A percentile compares a stretch with the other conserved stretches of the same genome.
Conservation (phyloP, 495 filamentous ascomycete species). For the Annulohypoxylon stygium region DNA sequence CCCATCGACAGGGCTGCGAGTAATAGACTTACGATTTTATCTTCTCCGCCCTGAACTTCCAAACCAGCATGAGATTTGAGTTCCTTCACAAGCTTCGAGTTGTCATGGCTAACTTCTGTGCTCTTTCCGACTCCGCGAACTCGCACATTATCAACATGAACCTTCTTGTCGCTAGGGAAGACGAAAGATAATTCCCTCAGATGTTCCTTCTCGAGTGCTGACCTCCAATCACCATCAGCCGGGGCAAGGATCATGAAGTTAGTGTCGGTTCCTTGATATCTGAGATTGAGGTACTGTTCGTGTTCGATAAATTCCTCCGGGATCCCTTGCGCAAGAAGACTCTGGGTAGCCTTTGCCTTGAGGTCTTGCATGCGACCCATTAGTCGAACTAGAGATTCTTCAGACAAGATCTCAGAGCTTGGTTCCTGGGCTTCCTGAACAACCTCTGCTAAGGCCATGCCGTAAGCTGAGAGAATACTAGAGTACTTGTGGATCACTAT, state of each 20-base stretch:
- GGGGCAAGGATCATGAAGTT: slow-evolving; percentile 82
- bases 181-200: slow-evolving; percentile 80
- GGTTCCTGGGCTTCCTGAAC: slow-evolving; percentile 94
- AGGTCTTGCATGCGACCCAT: slow-evolving; percentile 70
- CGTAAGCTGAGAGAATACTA: slow-evolving; percentile 94
- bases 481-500: slow-evolving; percentile 94
- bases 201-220: slow-evolving; percentile 75
- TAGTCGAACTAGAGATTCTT: slow-evolving; percentile 70
- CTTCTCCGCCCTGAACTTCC: slow-evolving; percentile 67
- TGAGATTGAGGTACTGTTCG: slow-evolving; percentile 90
- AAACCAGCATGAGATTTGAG: slow-evolving; percentile 62
- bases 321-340: slow-evolving; percentile 79
- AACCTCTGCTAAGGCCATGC: slow-evolving; percentile 95
- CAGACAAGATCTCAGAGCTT: slow-evolving; percentile 74
- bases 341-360: slow-evolving; percentile 72
- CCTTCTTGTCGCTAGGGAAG: slow-evolving; percentile 42
- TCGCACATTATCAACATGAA: slow-evolving; percentile 87
- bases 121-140: slow-evolving; percentile 90
- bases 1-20: slow-evolving; percentile 28
- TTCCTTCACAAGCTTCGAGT: slow-evolving; percentile 68
- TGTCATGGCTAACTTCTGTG: slow-evolving; percentile 54
- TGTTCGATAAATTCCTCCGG: slow-evolving; percentile 69
- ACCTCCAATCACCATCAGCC: slow-evolving; percentile 73
- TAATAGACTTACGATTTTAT: slow-evolving; percentile 75
- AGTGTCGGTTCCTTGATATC: slow-evolving; percentile 90